Conservation (phyloP, 148 eudicot genomes). For the Rhododendron williamsianum region DNA sequence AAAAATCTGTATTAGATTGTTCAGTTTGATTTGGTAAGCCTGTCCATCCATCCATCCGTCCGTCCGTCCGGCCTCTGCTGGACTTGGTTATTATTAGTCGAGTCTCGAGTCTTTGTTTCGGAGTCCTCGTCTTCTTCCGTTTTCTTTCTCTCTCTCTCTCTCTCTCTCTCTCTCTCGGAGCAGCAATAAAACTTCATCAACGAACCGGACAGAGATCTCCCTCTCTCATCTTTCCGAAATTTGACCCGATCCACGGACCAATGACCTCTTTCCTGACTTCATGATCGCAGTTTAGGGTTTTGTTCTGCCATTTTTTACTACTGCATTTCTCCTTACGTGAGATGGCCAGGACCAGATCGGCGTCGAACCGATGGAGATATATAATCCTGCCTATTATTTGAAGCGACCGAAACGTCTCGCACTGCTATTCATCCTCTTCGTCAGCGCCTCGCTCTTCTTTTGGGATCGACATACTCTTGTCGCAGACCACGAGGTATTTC, state of each 20-base stretch:
- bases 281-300: not conserved
- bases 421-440: slow-evolving; percentile 57
- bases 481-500: slow-evolving; percentile 64
- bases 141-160: not conserved
- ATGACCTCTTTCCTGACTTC: not conserved
- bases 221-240: not conserved
- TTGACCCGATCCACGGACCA: not conserved
- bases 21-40: not conserved
- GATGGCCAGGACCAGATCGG: slow-evolving; percentile 7
- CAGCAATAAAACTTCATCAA: not conserved
- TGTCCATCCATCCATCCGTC: not conserved
- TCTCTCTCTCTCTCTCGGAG: not conserved
- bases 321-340: not conserved
- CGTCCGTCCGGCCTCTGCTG: not conserved
- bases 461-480: slow-evolving; percentile 97
- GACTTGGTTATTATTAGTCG: not conserved
- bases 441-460: slow-evolving; percentile 47
- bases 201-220: not conserved
- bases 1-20: not conserved
- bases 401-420: slow-evolving; percentile 89
- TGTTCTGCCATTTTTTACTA: not conserved
- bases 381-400: slow-evolving; percentile 83
- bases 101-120: not conserved
- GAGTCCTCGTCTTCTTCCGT: not conserved
- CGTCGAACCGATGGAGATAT: slow-evolving; percentile 41